Conservation (phyloP, 2,329 filamentous ascomycete genomes). For the Helminthosporium solani region DNA sequence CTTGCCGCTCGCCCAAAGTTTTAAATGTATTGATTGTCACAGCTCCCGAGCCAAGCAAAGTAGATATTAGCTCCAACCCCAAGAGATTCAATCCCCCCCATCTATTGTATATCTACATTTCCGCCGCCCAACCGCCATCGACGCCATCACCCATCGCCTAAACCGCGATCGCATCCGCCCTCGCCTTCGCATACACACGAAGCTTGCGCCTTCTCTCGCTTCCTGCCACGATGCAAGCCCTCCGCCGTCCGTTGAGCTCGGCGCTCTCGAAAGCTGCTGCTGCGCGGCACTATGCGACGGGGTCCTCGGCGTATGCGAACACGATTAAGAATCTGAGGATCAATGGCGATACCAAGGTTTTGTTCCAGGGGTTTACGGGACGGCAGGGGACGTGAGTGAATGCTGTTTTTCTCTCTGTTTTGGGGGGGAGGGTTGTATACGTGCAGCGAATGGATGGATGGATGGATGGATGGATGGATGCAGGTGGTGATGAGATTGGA, state of each 20-base stretch:
- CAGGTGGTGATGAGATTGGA: too few relatives aligned
- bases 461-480: too few relatives aligned
- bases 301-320: slow-evolving; percentile 56
- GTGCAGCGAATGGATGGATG: too few relatives aligned
- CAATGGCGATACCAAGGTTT: slow-evolving; percentile 87
- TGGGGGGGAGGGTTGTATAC: too few relatives aligned
- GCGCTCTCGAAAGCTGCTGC: slow-evolving; percentile 67
- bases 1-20: too few relatives aligned
- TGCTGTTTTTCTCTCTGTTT: too few relatives aligned
- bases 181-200: too few relatives aligned
- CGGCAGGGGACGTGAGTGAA: slow-evolving; percentile 76
- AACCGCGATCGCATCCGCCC: slow-evolving; percentile 4
- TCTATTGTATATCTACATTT: too few relatives aligned
- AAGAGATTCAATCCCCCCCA: slow-evolving; percentile 12
- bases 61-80: too few relatives aligned
- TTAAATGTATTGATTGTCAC: too few relatives aligned
- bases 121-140: slow-evolving; percentile 12
- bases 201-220: too few relatives aligned
- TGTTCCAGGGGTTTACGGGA: slow-evolving; percentile 97
- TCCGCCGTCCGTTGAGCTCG: slow-evolving; percentile 72
- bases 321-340: slow-evolving; percentile 76
- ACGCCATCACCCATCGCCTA: slow-evolving; percentile 9
- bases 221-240: slow-evolving; percentile 72
- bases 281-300: slow-evolving; percentile 73
- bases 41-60: too few relatives aligned